phyloP scores from a whole-genome alignment of 1,139 yeast genomes.

The Hyphopichia pseudoburtonii region DNA sequence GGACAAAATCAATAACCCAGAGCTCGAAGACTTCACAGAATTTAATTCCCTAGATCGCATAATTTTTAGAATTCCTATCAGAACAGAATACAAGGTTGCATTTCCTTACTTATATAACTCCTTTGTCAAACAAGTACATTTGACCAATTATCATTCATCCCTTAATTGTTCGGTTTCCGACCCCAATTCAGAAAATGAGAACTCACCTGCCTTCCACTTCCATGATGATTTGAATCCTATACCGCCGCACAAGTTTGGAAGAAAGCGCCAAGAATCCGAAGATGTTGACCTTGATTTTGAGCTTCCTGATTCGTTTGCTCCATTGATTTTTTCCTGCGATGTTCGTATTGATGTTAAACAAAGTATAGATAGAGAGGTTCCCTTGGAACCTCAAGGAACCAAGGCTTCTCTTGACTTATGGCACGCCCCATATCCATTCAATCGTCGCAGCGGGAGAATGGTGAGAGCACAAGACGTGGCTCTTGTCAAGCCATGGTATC shows the following conservation, averaged over 20 bases:
- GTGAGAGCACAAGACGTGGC: slow-evolving; percentile 91
- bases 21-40: slow-evolving; percentile 78
- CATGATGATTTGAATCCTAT: slow-evolving; percentile 60
- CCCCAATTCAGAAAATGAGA: slow-evolving; percentile 40
- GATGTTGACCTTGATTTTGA: slow-evolving; percentile 30
- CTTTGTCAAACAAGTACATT: slow-evolving; percentile 62
- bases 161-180: slow-evolving; percentile 45
- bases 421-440: slow-evolving; percentile 86
- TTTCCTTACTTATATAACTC: slow-evolving; percentile 85
- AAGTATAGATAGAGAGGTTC: slow-evolving; percentile 21
- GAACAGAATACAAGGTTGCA: slow-evolving; percentile 84
- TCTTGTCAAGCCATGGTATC: slow-evolving; percentile 77
- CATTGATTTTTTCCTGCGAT: slow-evolving; percentile 47
- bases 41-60: slow-evolving; percentile 87
- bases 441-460: slow-evolving; percentile 66
- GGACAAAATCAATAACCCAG: slow-evolving; percentile 55
- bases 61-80: slow-evolving; percentile 71
- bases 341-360: slow-evolving; percentile 22
- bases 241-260: slow-evolving; percentile 30
- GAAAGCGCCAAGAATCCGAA: slow-evolving; percentile 14
- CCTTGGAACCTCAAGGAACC: slow-evolving; percentile 41
- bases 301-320: slow-evolving; percentile 39
- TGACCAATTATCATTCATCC: slow-evolving; percentile 65
- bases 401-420: slow-evolving; percentile 63
- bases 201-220: slow-evolving; percentile 57